Conservation (phyloP, 768 basidiomycete species). For the Auriscalpium vulgare region DNA sequence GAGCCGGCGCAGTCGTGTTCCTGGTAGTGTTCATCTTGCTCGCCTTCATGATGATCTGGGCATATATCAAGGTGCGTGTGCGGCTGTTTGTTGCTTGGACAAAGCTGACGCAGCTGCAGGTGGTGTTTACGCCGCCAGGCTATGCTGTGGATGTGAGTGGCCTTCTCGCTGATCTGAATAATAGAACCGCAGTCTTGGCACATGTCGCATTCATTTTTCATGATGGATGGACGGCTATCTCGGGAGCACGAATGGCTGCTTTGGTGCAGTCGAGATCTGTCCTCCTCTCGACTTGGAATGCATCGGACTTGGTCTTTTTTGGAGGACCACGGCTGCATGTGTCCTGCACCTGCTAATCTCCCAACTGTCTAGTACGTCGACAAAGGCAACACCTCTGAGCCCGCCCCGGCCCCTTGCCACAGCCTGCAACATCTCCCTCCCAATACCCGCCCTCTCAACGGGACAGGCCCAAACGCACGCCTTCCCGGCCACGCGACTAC, state of each 20-base stretch:
- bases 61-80: conserved; percentile 58
- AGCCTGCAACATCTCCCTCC: not conserved
- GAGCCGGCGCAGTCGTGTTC: conserved; percentile 44
- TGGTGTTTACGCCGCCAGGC: conserved; percentile 60
- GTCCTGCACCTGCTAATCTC: not conserved
- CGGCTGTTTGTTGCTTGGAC: not conserved
- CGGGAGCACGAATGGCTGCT: too few species aligned
- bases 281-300: too few species aligned
- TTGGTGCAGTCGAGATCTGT: too few species aligned
- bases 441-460: too few species aligned
- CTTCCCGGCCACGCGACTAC: not conserved
- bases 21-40: conserved; percentile 56
- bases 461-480: not conserved
- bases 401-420: not conserved
- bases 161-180: not conserved
- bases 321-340: too few species aligned
- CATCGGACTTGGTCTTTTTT: too few species aligned
- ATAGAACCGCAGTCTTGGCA: not conserved
- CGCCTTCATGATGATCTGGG: conserved; percentile 69
- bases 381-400: not conserved
- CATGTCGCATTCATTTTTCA: too few species aligned
- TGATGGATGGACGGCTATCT: too few species aligned
- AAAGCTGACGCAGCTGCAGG: conserved; percentile 29
- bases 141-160: conserved; percentile 54
- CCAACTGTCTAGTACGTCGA: not conserved